These are phyloP conservation scores for Canariomyces notabilis DNA, from an alignment of 2,329 filamentous ascomycete genomes.

Conservation along the genomic window DNA sequence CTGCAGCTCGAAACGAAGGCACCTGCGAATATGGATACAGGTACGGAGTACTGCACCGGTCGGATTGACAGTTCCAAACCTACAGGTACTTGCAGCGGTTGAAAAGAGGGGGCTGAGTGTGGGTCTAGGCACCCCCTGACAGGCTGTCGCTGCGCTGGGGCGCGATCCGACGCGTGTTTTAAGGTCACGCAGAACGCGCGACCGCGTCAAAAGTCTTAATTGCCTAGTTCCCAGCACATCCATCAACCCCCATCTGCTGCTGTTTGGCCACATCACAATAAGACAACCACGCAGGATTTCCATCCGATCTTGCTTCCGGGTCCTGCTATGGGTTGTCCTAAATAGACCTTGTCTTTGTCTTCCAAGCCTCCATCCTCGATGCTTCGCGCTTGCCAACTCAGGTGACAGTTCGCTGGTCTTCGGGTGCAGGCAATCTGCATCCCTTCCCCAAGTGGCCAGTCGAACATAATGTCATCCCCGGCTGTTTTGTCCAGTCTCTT, in stretches of 20 bases:
- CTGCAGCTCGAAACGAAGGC: too few species aligned
- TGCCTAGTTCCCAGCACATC: slow-evolving; percentile 8
- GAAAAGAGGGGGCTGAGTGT: slow-evolving; percentile 12
- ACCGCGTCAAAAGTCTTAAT: slow-evolving; percentile 25
- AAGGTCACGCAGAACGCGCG: slow-evolving; percentile 13
- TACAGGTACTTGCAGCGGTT: neutral
- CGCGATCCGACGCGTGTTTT: slow-evolving; percentile 21
- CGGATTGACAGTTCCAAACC: slow-evolving; percentile 6
- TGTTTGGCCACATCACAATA: slow-evolving; percentile 5
- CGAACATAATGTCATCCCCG: slow-evolving; percentile 36
- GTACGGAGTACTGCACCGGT: too few species aligned
- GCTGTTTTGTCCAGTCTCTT: slow-evolving; percentile 38
- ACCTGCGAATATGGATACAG: too few species aligned
- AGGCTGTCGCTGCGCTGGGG: too few species aligned
- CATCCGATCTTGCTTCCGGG: neutral
- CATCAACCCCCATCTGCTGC: slow-evolving; percentile 8
- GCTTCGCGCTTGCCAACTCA: slow-evolving; percentile 6
- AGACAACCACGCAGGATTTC: neutral
- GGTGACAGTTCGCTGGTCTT: slow-evolving; percentile 18
- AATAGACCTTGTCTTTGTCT: neutral
- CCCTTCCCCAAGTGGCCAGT: slow-evolving; percentile 2
- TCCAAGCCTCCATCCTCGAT: slow-evolving; percentile 8
- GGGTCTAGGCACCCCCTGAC: slow-evolving; percentile 1
- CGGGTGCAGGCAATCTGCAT: slow-evolving; percentile 11
- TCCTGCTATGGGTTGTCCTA: neutral